Evolutionary conservation across 257 asterid species (phyloP).

Genomic region (Schizonepeta tenuifolia): DNA sequence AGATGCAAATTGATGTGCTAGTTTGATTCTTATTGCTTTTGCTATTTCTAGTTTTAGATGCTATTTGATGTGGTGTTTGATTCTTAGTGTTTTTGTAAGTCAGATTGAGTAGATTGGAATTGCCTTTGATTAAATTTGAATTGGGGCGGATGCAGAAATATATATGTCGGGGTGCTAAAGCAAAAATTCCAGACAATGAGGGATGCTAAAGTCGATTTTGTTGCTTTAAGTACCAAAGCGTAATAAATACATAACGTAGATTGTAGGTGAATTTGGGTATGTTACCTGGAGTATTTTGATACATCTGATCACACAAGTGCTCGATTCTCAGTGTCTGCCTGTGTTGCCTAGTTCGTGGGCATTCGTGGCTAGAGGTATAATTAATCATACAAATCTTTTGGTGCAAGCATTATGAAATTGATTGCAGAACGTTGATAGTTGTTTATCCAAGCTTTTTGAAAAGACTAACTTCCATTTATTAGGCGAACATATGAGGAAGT

Average conservation of each 20-base stretch:
- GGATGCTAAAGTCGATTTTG: too few species aligned
- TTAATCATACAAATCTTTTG: too few species aligned
- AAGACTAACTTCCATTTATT: background rate
- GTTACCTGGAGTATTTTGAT: background rate
- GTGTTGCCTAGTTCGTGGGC: background rate
- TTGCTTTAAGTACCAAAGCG: too few species aligned
- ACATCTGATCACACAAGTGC: background rate
- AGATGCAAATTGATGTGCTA: background rate
- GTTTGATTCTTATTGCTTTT: background rate
- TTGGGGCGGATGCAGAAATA: background rate
- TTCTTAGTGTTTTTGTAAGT: background rate
- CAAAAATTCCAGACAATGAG: too few species aligned
- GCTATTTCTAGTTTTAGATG: background rate
- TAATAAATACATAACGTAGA: too few species aligned
- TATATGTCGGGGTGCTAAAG: too few species aligned
- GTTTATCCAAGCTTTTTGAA: background rate
- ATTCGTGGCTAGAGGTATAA: too few species aligned
- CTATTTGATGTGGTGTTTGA: background rate
- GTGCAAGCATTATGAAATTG: background rate
- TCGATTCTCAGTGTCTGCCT: background rate
- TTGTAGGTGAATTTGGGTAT: background rate
- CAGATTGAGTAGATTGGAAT: background rate
- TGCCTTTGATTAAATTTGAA: background rate
- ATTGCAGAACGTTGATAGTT: background rate
- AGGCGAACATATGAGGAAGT: background rate